Conservation (phyloP, 371 early-diverging fungal species). For the Mucor indicus region DNA sequence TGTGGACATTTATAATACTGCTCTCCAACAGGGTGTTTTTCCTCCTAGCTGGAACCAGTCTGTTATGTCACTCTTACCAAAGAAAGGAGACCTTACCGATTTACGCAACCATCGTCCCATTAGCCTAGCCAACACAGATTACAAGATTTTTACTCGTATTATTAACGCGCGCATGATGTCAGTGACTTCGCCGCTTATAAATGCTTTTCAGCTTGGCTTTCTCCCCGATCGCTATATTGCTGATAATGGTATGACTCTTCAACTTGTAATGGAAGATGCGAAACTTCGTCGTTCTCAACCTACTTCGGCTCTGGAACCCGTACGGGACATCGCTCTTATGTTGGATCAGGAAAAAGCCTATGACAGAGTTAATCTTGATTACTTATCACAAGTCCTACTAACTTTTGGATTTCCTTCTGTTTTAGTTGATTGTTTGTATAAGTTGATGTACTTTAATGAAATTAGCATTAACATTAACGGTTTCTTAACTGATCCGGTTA, state of each 20-base stretch:
- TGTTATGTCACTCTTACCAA: conserved; percentile 16
- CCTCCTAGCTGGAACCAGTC: conserved; percentile 15
- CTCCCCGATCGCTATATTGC: conserved; percentile 6
- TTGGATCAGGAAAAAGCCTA: conserved; percentile 19
- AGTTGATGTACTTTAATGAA: conserved; percentile 1
- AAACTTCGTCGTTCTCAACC: background rate
- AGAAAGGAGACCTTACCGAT: conserved; percentile 14
- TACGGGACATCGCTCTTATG: conserved; percentile 1
- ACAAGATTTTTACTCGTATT: conserved; percentile 23
- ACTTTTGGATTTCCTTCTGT: conserved; percentile 3
- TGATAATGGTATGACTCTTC: conserved; percentile 7
- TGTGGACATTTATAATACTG: conserved; percentile 1
- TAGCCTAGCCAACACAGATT: conserved; percentile 24
- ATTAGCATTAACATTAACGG: conserved; percentile 8
- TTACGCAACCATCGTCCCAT: conserved; percentile 26
- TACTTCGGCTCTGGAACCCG: no score
- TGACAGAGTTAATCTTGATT: conserved; percentile 11
- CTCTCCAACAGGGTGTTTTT: conserved; percentile 1
- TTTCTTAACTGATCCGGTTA: background rate
- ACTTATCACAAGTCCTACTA: background rate
- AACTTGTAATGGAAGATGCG: background rate
- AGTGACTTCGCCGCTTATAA: background rate
- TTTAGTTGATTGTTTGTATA: background rate
- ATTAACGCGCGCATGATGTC: conserved; percentile 3
- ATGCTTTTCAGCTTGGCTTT: conserved; percentile 11